Evolutionary conservation across 345 rosid species (phyloP).

Genomic region (Bretschneidera sinensis): DNA sequence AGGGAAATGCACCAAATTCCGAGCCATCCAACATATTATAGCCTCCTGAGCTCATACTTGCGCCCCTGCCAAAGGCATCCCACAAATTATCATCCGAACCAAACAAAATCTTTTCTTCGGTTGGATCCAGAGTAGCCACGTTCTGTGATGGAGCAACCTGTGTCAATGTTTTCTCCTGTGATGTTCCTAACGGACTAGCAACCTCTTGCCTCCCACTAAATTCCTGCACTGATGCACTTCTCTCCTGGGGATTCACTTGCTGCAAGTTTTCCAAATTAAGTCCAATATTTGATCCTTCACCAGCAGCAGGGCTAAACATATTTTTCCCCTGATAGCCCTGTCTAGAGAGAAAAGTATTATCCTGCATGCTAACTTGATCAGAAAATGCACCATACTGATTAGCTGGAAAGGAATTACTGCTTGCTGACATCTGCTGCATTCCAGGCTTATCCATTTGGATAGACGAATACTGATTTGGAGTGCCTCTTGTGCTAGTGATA

Average conservation of each 20-base stretch:
- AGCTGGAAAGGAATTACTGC: constrained; percentile 40
- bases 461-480: constrained; percentile 38
- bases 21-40: constrained; percentile 36
- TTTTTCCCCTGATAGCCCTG: constrained; percentile 43
- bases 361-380: constrained; percentile 42
- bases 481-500: constrained; percentile 40
- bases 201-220: constrained; percentile 33
- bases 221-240: constrained; percentile 35
- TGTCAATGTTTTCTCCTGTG: constrained; percentile 35
- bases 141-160: constrained; percentile 40
- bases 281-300: constrained; percentile 35
- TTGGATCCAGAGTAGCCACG: constrained; percentile 74
- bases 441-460: constrained; percentile 48
- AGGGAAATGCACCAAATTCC: constrained; percentile 41
- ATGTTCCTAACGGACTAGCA: constrained; percentile 33
- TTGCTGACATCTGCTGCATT: constrained; percentile 38
- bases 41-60: constrained; percentile 42
- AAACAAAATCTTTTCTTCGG: constrained; percentile 83
- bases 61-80: constrained; percentile 67
- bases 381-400: constrained; percentile 43
- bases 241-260: constrained; percentile 37
- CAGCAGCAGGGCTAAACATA: constrained; percentile 30
- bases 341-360: constrained; percentile 42
- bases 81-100: constrained; percentile 83
- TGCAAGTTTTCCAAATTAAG: constrained; percentile 40